Evolutionary conservation across 73 alveolate species (phyloP), one percentile per base, ranked within the genome.

Genomic region (Symbiodinium natans): DNA sequence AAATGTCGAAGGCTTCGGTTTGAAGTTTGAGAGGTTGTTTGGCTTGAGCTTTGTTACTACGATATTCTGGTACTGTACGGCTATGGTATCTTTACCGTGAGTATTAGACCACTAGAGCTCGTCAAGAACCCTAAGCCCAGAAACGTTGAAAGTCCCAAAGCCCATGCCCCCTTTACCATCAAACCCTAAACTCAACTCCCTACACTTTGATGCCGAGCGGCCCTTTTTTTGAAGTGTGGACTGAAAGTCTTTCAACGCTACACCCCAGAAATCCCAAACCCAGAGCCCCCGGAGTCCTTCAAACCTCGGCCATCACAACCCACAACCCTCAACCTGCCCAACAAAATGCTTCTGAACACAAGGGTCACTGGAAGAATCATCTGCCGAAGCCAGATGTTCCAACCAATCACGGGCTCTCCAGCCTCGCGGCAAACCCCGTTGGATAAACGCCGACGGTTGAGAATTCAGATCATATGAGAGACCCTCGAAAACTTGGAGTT

Each of bases 341-440:
- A 52, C 25, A 0, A 6, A 52, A 52, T 11, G 29, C 68, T 52
- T 52, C 27, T 1, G 68, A 52, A 52, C 27, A 4, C 68, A 52
- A 52, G 68, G 68, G 68, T 52, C 68, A 21, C 68, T 27, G 68
- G 68, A 52, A 52, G 68, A 52, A 52, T 52, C 68, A 52, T 21
- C n/a, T n/a, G n/a, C 36, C 77, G 77, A 21, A 63, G 77, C 77
- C 77, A 63, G 25, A 63, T 63, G 77, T 63, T 23, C 77, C 77
- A 63, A 52, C 68, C 68, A 52, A 52, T 52, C 68, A 27, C 68
- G n/a, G 68, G 68, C 68, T 52, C 68, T 52, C 68, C 68, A 11
- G 68, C 68, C 68, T 52, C 68, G 21, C 68, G 68, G 68, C 2
- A 46, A 2, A 4, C n/a, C n/a, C n/a, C n/a, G n/a, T n/a, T n/a